Evolutionary conservation across 1,284 basidiomycete species (phyloP).

Genomic region (Ganoderma sp.): DNA sequence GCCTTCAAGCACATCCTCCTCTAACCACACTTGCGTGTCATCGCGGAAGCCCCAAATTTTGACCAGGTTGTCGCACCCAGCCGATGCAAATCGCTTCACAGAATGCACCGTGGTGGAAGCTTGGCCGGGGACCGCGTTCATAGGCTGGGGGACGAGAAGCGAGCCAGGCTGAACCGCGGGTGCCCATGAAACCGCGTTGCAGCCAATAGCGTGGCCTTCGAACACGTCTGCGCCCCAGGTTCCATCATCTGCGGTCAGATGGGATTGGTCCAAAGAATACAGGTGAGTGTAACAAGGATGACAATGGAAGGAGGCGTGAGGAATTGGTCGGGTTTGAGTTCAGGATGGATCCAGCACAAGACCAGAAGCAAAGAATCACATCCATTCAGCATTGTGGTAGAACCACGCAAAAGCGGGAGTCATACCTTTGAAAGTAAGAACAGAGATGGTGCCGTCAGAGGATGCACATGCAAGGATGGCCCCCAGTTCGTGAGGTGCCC

Average conservation of each 20-base stretch:
- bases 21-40: slow-evolving; percentile 82
- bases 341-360: neutral
- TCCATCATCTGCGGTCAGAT: slow-evolving; percentile 77
- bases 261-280: neutral
- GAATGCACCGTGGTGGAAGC: slow-evolving; percentile 47
- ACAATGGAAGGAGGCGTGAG: neutral
- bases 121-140: slow-evolving; percentile 51
- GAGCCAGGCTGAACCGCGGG: slow-evolving; percentile 89
- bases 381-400: neutral
- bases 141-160: slow-evolving; percentile 65
- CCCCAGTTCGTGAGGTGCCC: slow-evolving; percentile 97
- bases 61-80: slow-evolving; percentile 95
- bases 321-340: slow-evolving; percentile 1
- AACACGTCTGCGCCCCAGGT: slow-evolving; percentile 97
- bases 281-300: neutral
- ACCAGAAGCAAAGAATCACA: neutral
- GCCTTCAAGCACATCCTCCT: slow-evolving; percentile 87
- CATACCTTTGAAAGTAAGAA: slow-evolving; percentile 95
- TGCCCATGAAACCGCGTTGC: slow-evolving; percentile 98
- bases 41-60: slow-evolving; percentile 92
- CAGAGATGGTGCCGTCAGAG: slow-evolving; percentile 98
- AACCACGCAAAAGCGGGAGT: slow-evolving; percentile 21
- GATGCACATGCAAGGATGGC: slow-evolving; percentile 97
- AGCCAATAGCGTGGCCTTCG: slow-evolving; percentile 94
- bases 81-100: slow-evolving; percentile 90